Conservation (phyloP, 2,329 filamentous ascomycete genomes). For the Phialocephala sp. region DNA sequence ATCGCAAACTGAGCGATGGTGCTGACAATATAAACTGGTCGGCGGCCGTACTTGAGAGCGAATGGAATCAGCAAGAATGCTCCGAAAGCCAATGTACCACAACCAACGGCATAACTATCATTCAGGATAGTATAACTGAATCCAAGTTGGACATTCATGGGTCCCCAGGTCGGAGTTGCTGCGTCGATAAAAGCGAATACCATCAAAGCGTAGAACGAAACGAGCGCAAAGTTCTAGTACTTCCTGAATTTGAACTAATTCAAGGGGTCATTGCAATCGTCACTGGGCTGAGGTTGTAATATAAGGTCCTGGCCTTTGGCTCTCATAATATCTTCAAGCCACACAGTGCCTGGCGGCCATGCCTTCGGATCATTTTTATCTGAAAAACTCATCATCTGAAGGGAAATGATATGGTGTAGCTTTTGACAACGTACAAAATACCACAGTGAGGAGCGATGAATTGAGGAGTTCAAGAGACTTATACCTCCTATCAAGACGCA, state of each 20-base stretch:
- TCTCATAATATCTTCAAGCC: slow-evolving; percentile 6
- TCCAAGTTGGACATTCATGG: slow-evolving; percentile 49
- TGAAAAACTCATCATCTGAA: not conserved
- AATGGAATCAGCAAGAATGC: slow-evolving; percentile 52
- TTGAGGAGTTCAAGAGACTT: not conserved
- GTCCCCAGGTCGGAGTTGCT: slow-evolving; percentile 47
- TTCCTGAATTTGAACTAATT: slow-evolving; percentile 53
- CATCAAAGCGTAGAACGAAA: slow-evolving; percentile 49
- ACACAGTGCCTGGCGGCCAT: slow-evolving; percentile 7
- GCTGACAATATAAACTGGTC: slow-evolving; percentile 53
- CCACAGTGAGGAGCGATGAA: not conserved
- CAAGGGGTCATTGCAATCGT: slow-evolving; percentile 32
- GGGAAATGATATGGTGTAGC: not conserved
- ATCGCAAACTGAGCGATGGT: slow-evolving; percentile 45
- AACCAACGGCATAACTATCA: slow-evolving; percentile 51
- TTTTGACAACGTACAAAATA: not conserved
- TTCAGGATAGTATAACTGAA: slow-evolving; percentile 51
- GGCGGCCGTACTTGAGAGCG: slow-evolving; percentile 52
- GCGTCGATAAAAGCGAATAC: slow-evolving; percentile 43
- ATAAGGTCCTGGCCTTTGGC: slow-evolving; percentile 10
- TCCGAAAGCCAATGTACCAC: slow-evolving; percentile 49
- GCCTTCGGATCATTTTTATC: not conserved
- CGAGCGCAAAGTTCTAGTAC: slow-evolving; percentile 48
- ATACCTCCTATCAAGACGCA: not conserved
- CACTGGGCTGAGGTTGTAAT: slow-evolving; percentile 25